Percentiles rank a stretch among this genome's conserved stretches.
Evolutionary conservation across 2,329 filamentous ascomycete species (phyloP).

Genomic region (Chaetomium olivaceum): DNA sequence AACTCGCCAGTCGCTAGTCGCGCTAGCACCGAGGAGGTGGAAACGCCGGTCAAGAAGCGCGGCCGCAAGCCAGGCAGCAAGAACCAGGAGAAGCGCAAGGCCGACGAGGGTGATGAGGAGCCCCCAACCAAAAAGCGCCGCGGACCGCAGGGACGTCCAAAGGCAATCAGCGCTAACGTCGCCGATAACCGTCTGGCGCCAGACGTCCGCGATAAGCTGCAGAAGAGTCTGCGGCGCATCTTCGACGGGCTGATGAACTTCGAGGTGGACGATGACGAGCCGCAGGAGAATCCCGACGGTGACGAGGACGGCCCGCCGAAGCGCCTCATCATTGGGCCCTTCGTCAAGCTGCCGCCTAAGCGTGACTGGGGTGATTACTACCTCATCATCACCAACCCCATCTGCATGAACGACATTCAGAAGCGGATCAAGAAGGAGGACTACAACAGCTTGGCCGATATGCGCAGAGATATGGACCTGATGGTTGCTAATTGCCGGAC

Average conservation of each 20-base stretch:
- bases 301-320: constrained; percentile 61
- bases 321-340: constrained; percentile 88
- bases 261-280: constrained; percentile 71
- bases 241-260: constrained; percentile 81
- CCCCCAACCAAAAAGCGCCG: constrained; percentile 77
- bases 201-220: constrained; percentile 73
- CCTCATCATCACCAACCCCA: constrained; percentile 84
- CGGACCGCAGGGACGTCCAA: constrained; percentile 68
- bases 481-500: constrained; percentile 90
- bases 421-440: constrained; percentile 96
- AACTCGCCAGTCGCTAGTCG: constrained; percentile 77
- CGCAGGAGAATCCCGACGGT: constrained; percentile 50
- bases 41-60: constrained; percentile 75
- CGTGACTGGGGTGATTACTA: constrained; percentile 95
- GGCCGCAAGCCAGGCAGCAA: constrained; percentile 75
- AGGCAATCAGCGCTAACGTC: constrained; percentile 51
- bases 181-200: constrained; percentile 61
- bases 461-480: constrained; percentile 78
- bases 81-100: constrained; percentile 81
- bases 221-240: constrained; percentile 73
- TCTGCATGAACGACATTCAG: constrained; percentile 94
- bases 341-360: constrained; percentile 87
- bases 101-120: constrained; percentile 73
- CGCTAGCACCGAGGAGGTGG: constrained; percentile 79
- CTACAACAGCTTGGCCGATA: constrained; percentile 77